Base-by-base conservation (phyloP, 768 basidiomycete species). In the Gyrodon lividus region DNA sequence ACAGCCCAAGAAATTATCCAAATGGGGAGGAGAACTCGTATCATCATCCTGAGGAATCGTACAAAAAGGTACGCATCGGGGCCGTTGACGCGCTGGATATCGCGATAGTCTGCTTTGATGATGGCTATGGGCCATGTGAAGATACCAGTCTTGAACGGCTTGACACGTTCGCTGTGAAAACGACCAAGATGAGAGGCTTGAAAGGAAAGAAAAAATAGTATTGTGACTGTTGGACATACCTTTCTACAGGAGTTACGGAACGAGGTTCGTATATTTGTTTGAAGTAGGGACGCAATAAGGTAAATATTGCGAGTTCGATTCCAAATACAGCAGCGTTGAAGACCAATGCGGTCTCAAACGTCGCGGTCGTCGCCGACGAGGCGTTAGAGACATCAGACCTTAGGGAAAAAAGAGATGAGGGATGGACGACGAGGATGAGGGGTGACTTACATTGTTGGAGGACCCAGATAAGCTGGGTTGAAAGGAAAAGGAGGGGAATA, bases 11-110 rank as follows among this genome's bases (percentile, higher is more conserved):
- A 89, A 31, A 98, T 24, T 43, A 92, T 55, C 95, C 92, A 99
- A 62, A 97, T 91, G 20, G 97, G 95, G 6, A 95, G 60, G 65
- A 98, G 78, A 22, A 94, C 72, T 57, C 84, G 80, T 44, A 83
- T 66, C 82, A 97, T 88, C 77, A 98, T 84, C 43, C 86, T 82
- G 24, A 91, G 75, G 68, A 90, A 98, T 47, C 92, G 87, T 40
- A 97, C 86, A 60, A 89, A 99, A 64, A 95, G 86, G 72, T 96
- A 99, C 14, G 93, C 89, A 66, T 98, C 96, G 51, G 89, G 74
- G 23, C 92, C 92, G 55, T 93, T 94, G 38, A 80, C 77, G 38
- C 73, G 72, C 52, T 83, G 77, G 51, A 91, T 82, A 20, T 75
- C 77, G 24, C 70, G 70, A 61, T 84, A 82, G 62, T 92, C 80